A percentile compares a stretch with the other conserved stretches of the same genome.
phyloP scores from a whole-genome alignment of 768 basidiomycete species.

The Suillus placidus region DNA sequence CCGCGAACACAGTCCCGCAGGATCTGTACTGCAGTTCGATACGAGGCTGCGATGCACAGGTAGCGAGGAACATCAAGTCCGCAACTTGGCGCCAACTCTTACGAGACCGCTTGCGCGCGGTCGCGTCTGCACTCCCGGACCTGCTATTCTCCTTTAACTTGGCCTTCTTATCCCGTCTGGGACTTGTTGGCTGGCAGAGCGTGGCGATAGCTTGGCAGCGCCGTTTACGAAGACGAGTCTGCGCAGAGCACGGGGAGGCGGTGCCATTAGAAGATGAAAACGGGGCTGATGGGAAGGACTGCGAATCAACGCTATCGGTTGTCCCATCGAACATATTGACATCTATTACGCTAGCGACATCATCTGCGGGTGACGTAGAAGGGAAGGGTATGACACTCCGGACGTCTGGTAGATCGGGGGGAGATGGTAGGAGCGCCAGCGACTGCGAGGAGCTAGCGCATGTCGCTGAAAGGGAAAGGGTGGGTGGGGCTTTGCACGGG shows the following conservation, averaged over 20 bases:
- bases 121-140: conserved; percentile 4
- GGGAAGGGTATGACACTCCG: conserved; percentile 42
- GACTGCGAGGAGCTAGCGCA: conserved; percentile 25
- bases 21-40: background rate
- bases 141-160: conserved; percentile 9
- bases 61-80: conserved; percentile 41
- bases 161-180: conserved; percentile 7
- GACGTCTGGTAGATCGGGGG: conserved; percentile 32
- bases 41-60: conserved; percentile 40
- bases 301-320: conserved; percentile 4
- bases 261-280: background rate
- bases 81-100: conserved; percentile 35
- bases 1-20: conserved; percentile 21
- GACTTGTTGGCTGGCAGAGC: conserved; percentile 23
- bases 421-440: conserved; percentile 12
- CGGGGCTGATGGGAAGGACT: conserved; percentile 9
- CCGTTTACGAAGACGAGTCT: conserved; percentile 33
- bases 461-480: conserved; percentile 41
- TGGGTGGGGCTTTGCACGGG: conserved; percentile 40
- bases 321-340: conserved; percentile 35
- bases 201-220: conserved; percentile 36
- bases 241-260: conserved; percentile 15
- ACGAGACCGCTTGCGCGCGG: conserved; percentile 32
- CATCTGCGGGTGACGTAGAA: conserved; percentile 25
- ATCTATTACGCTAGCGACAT: conserved; percentile 17